Base-by-base conservation (phyloP, 108 stramenopile genomes). In the Nitzschia inconspicua region DNA sequence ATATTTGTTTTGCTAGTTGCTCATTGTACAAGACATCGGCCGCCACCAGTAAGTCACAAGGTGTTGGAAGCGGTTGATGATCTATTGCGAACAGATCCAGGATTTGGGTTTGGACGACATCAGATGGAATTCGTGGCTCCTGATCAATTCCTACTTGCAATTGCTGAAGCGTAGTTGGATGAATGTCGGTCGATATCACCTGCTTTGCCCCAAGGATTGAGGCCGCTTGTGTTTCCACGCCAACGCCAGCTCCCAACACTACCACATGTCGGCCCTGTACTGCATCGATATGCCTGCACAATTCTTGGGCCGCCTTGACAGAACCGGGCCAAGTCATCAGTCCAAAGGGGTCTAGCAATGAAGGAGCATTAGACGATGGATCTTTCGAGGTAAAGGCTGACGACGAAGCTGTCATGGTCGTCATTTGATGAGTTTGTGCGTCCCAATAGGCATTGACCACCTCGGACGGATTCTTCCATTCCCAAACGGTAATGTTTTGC, bases 321-420 rank as follows among this genome's bases (percentile, higher is more conserved):
- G 80, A 73, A 4, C 90, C 90, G 27, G 90, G 90, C 90, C 90
- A 91, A 42, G 82, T 70, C 31, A 91, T 78, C 9, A 85, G 54
- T 32, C 90, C 86, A 70, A 91, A 91, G 13, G 90, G 90, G 71
- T 91, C 89, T 27, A 84, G 69, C 42, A 78, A 25, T 37, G 61
- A 31, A 22, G 31, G 29, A 5, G 39, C n/a, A 11, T 35, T 22
- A 41, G 20, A 18, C 7, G n/a, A 14, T 65, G 18, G 3, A 26
- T 48, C 18, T 40, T n/a, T n/a, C n/a, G n/a, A n/a, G n/a, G n/a
- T n/a, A n/a, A n/a, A 13, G 10, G 37, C 37, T 39, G 10, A 10
- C 11, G 14, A 14, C 10, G 11, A 39, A n/a, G n/a, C n/a, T n/a
- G 26, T 10, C 7, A 43, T 47, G 9, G 53, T 63, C 22, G 60